These are phyloP conservation scores for Monascus purpureus DNA, from an alignment of 495 filamentous ascomycete genomes.

Conservation along the genomic window DNA sequence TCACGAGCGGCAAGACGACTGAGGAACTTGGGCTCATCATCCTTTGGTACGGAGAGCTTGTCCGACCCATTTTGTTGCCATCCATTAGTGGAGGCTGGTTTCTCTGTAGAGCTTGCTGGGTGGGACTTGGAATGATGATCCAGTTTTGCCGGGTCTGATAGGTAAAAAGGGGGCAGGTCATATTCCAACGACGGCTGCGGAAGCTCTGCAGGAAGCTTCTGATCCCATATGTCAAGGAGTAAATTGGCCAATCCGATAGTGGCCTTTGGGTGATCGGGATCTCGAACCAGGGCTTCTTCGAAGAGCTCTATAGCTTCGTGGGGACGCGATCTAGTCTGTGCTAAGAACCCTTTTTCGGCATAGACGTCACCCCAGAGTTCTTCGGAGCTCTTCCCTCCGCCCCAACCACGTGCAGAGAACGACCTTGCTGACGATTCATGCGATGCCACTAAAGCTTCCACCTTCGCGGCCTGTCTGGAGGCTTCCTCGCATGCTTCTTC, in stretches of 20 bases:
- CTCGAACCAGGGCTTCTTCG: conserved; percentile 63
- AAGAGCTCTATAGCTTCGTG: conserved; percentile 59
- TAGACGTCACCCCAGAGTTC: conserved; percentile 71
- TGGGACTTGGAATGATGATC: conserved; percentile 6
- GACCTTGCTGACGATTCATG: conserved; percentile 35
- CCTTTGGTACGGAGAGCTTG: conserved; percentile 5
- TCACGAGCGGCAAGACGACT: conserved; percentile 76
- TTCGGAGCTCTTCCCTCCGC: conserved; percentile 57
- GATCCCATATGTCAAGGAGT: conserved; percentile 71
- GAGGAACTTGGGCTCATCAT: conserved; percentile 43
- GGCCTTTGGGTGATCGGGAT: conserved; percentile 61
- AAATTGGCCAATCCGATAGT: conserved; percentile 74
- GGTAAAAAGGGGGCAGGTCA: conserved; percentile 13
- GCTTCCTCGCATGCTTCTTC: conserved; percentile 70
- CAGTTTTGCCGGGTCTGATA: conserved; percentile 9
- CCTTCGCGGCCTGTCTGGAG: conserved; percentile 42
- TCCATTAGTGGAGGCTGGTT: too few relatives aligned
- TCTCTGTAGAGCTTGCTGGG: conserved; percentile 1
- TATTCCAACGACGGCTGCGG: conserved; percentile 17
- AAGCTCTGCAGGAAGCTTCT: conserved; percentile 37
- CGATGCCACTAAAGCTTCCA: conserved; percentile 27
- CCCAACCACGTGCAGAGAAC: conserved; percentile 55
- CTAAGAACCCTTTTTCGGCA: conserved; percentile 60
- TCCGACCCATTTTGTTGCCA: neutral
- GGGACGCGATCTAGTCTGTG: conserved; percentile 42